Percentiles rank a stretch among this genome's conserved stretches.
phyloP scores from a whole-genome alignment of 495 filamentous ascomycete species.

The Penicillium daleae region DNA sequence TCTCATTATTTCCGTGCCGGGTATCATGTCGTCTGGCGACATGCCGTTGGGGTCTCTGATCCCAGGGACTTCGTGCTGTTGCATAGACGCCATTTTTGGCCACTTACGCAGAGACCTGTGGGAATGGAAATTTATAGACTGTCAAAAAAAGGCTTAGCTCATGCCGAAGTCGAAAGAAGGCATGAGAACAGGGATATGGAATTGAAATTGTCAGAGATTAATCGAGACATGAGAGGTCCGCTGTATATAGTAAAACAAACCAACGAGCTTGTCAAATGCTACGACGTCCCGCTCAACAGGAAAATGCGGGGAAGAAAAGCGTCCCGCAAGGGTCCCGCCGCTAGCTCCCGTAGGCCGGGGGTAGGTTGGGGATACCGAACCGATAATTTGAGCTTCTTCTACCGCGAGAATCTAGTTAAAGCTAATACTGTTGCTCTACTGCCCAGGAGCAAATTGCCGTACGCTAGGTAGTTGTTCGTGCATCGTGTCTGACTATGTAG shows the following conservation, averaged over 20 bases:
- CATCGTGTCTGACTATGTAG: too few relatives aligned
- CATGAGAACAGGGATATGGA: not conserved
- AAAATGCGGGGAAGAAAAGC: not conserved
- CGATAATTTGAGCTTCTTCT: not conserved
- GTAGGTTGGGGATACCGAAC: not conserved
- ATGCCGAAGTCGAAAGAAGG: not conserved
- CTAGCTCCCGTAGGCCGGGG: not conserved
- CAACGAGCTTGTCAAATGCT: not conserved
- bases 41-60: not conserved
- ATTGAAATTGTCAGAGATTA: not conserved
- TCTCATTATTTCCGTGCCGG: not conserved
- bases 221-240: not conserved
- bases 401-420: not conserved
- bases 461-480: not conserved
- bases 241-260: not conserved
- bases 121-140: not conserved
- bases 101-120: not conserved
- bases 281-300: not conserved
- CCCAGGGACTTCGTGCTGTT: not conserved
- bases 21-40: not conserved
- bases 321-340: not conserved
- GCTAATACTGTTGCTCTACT: not conserved
- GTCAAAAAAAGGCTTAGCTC: not conserved
- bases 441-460: not conserved
- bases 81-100: not conserved